Conservation (phyloP, 163 green algal species). For the Volvox carteri region DNA sequence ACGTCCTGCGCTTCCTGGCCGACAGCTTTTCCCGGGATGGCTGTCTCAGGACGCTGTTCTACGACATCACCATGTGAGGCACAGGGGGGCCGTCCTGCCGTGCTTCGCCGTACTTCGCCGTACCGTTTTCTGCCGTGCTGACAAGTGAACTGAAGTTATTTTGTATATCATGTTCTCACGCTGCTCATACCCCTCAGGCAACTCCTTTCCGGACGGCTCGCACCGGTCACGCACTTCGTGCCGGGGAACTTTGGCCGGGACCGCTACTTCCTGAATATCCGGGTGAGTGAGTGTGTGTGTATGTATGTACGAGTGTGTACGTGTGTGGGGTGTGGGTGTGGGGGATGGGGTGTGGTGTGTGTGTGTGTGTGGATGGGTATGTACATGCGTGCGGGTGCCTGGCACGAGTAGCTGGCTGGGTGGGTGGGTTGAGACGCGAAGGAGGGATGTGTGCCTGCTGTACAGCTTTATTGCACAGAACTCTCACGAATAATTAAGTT, state of each 20-base stretch:
- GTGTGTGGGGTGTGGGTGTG: neutral
- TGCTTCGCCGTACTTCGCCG: too few relatives aligned
- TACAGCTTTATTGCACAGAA: too few relatives aligned
- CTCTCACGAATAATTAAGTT: too few relatives aligned
- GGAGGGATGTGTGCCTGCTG: too few relatives aligned
- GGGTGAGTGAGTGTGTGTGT: conserved; percentile 4
- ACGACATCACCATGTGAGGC: neutral
- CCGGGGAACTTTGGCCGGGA: conserved; percentile 25
- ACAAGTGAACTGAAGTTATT: too few relatives aligned
- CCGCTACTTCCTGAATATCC: conserved; percentile 24
- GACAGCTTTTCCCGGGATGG: neutral
- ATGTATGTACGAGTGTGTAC: neutral
- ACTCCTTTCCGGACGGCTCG: neutral
- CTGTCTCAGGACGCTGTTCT: conserved; percentile 9
- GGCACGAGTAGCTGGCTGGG: too few relatives aligned
- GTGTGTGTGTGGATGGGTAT: too few relatives aligned
- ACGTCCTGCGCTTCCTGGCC: conserved; percentile 19
- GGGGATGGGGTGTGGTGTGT: neutral
- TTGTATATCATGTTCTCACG: too few relatives aligned
- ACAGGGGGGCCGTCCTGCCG: too few relatives aligned
- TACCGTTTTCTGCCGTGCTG: too few relatives aligned
- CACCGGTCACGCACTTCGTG: neutral
- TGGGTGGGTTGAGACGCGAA: too few relatives aligned
- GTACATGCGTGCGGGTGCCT: too few relatives aligned
- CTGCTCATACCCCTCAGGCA: conserved; percentile 2